These are phyloP conservation scores for Scolecobasidium constrictum DNA, from an alignment of 2,329 filamentous ascomycete genomes.

Conservation along the genomic window DNA sequence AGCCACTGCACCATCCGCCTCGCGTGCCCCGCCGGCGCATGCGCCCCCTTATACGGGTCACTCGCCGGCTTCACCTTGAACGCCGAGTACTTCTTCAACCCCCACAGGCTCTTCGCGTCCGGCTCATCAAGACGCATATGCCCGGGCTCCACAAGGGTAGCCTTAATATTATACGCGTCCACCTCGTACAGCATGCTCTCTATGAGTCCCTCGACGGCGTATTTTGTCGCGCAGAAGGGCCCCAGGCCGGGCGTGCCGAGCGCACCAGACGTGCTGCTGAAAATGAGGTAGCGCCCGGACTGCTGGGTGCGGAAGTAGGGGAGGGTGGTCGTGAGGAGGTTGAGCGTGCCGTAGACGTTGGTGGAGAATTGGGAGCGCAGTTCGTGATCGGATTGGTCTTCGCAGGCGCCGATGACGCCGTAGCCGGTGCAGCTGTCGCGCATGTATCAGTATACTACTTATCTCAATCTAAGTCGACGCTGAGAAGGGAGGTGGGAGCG, in stretches of 20 bases:
- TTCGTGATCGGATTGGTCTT: constrained; percentile 93
- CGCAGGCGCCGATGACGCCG: constrained; percentile 83
- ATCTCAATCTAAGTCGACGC: constrained; percentile 3
- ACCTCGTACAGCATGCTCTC: constrained; percentile 97
- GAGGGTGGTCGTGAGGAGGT: constrained; percentile 82
- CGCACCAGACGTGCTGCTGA: constrained; percentile 84
- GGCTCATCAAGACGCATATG: constrained; percentile 80
- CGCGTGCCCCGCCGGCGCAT: constrained; percentile 77
- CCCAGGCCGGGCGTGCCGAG: constrained; percentile 89
- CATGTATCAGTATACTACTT: constrained; percentile 5
- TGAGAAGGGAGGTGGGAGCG: background rate
- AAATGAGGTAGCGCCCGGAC: constrained; percentile 77
- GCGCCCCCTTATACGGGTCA: constrained; percentile 65
- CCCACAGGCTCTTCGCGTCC: constrained; percentile 28
- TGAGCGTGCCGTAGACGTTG: constrained; percentile 90
- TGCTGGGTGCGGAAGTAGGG: constrained; percentile 75
- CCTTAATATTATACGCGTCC: constrained; percentile 83
- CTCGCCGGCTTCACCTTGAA: constrained; percentile 79
- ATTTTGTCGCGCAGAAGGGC: constrained; percentile 94
- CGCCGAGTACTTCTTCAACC: constrained; percentile 74
- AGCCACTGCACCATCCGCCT: constrained; percentile 91
- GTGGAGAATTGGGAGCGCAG: constrained; percentile 94
- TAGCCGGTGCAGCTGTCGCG: constrained; percentile 65
- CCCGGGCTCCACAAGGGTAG: constrained; percentile 84
- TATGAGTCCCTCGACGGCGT: constrained; percentile 88